Percentiles rank a stretch among this genome's conserved stretches.
Conservation (phyloP, 1,284 basidiomycete genomes). For the Marasmius tenuissimus region DNA sequence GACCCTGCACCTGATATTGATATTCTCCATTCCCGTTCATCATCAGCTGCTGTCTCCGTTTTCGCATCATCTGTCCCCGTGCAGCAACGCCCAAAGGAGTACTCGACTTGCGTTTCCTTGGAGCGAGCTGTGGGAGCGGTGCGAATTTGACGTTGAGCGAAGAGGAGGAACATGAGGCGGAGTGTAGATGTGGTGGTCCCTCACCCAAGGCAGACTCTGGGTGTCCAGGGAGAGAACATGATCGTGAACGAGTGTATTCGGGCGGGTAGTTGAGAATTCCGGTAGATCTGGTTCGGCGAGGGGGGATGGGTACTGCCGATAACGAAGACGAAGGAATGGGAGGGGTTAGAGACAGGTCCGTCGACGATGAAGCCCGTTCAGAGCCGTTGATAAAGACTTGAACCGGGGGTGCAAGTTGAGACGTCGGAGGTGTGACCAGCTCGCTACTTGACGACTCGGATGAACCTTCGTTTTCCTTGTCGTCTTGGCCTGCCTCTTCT, state of each 20-base stretch:
- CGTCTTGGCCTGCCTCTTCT: neutral
- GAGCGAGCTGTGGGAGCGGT: slow-evolving; percentile 58
- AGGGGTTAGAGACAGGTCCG: neutral
- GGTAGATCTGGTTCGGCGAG: neutral
- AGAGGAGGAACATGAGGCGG: slow-evolving; percentile 3
- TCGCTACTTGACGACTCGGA: neutral
- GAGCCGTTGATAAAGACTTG: neutral
- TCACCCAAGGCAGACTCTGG: neutral
- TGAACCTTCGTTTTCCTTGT: no score
- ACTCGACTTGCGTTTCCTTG: slow-evolving; percentile 51
- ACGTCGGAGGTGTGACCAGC: neutral
- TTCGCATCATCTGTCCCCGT: slow-evolving; percentile 48
- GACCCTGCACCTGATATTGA: slow-evolving; percentile 14
- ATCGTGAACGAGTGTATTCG: neutral
- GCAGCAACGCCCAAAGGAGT: slow-evolving; percentile 65
- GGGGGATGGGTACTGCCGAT: neutral
- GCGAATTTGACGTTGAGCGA: slow-evolving; percentile 57
- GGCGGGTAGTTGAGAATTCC: slow-evolving; percentile 1
- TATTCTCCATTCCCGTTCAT: slow-evolving; percentile 16
- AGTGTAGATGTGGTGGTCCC: neutral
- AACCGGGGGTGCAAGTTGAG: neutral
- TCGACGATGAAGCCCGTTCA: neutral
- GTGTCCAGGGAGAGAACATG: neutral
- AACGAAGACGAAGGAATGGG: neutral
- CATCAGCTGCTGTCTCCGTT: slow-evolving; percentile 26